Evolutionary conservation across 169 alveolate genomes (phyloP).

Genomic region (Eimeria maxima): DNA sequence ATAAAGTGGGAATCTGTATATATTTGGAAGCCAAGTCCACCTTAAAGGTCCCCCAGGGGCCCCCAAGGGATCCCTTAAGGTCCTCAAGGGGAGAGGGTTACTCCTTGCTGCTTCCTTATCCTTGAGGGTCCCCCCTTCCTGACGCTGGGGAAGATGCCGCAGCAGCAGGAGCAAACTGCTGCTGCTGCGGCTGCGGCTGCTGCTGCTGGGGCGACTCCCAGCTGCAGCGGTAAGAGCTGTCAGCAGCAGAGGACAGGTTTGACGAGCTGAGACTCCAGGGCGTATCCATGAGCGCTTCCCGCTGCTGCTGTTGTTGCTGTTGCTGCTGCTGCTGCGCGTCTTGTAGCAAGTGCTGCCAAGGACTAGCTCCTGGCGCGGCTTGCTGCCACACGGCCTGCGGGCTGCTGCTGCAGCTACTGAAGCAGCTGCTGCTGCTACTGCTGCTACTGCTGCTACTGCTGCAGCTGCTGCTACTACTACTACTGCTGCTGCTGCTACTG

Average conservation of each 20-base stretch:
- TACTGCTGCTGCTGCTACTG: not conserved
- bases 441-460: not conserved
- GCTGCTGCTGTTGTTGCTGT: constrained; percentile 39
- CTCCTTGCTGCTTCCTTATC: not conserved
- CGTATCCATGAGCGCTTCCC: not conserved
- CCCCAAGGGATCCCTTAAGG: not conserved
- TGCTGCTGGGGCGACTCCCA: constrained; percentile 55
- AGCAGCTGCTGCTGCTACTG: not conserved
- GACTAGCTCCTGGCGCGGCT: not conserved
- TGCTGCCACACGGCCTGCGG: constrained; percentile 63
- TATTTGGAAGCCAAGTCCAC: not conserved
- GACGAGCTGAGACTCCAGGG: constrained; percentile 8
- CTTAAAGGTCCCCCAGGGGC: no score
- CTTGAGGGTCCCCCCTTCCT: constrained; percentile 17
- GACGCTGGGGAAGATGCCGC: constrained; percentile 20
- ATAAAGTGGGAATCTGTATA: constrained; percentile 23
- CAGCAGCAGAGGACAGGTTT: constrained; percentile 9
- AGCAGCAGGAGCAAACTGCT: constrained; percentile 10
- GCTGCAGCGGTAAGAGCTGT: not conserved
- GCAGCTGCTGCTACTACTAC: not conserved
- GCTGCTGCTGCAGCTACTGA: not conserved
- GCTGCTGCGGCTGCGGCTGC: not conserved
- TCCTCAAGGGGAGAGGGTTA: not conserved
- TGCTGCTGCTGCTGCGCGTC: constrained; percentile 31
- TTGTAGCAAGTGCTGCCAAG: constrained; percentile 35